Conservation (phyloP, 345 rosid species). For the Murraya paniculata region DNA sequence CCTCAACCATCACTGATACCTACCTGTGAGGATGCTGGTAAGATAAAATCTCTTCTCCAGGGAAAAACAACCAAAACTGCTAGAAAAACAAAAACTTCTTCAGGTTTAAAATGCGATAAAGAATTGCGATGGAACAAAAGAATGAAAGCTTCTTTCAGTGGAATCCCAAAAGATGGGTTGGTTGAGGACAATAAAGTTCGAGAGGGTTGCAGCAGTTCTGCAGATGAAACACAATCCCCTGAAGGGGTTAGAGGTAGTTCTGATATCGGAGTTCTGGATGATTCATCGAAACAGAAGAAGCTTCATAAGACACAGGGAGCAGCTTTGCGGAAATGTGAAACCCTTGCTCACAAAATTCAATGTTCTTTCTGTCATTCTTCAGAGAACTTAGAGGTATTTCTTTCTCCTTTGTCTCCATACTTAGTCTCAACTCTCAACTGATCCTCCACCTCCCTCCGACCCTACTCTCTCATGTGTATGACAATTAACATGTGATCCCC, state of each 20-base stretch:
- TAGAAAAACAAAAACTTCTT: constrained; percentile 20
- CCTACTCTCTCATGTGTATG: background rate
- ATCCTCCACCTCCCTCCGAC: background rate
- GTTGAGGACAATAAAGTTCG: constrained; percentile 9
- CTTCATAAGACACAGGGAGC: constrained; percentile 16
- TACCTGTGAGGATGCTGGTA: background rate
- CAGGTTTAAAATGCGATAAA: constrained; percentile 20
- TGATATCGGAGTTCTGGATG: constrained; percentile 16
- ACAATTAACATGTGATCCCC: background rate
- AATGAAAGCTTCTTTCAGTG: constrained; percentile 23
- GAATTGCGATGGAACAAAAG: constrained; percentile 16
- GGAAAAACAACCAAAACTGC: constrained; percentile 14
- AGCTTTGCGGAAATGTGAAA: constrained; percentile 38
- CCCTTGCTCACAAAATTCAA: constrained; percentile 16
- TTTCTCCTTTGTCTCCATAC: constrained; percentile 7
- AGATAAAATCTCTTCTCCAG: background rate
- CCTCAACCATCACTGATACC: background rate
- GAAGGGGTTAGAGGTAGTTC: constrained; percentile 19
- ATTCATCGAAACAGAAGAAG: constrained; percentile 25
- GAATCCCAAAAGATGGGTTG: constrained; percentile 24
- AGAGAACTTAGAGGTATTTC: constrained; percentile 62
- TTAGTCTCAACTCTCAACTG: background rate
- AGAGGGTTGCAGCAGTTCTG: constrained; percentile 9
- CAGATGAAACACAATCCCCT: constrained; percentile 15
- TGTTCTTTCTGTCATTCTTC: constrained; percentile 87